These are phyloP conservation scores for Drechslerella stenobrocha DNA, from an alignment of 2,329 filamentous ascomycete genomes.

Conservation along the genomic window DNA sequence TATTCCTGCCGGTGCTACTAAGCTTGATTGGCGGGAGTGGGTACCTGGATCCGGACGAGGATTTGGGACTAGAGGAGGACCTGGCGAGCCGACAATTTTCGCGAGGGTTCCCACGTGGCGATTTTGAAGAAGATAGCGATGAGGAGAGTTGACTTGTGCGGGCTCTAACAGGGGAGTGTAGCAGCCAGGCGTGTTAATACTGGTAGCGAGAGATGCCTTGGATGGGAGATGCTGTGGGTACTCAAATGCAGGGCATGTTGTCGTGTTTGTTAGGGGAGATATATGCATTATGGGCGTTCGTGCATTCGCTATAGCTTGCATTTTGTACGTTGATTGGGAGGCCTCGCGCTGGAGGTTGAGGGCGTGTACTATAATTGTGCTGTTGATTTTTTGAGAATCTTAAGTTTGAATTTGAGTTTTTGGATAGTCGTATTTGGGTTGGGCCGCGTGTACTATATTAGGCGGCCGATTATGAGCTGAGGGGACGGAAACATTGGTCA, in stretches of 20 bases:
- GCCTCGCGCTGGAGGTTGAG: too few relatives aligned
- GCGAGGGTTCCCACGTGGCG: conserved; percentile 16
- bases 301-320: background rate
- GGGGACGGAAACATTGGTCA: too few relatives aligned
- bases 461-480: too few relatives aligned
- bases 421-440: too few relatives aligned
- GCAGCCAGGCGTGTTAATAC: conserved; percentile 24
- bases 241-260: too few relatives aligned
- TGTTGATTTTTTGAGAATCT: too few relatives aligned
- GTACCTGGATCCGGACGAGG: conserved; percentile 82
- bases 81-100: conserved; percentile 66
- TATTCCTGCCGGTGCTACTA: conserved; percentile 87
- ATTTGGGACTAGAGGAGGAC: conserved; percentile 87
- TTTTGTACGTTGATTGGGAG: conserved; percentile 5
- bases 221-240: background rate
- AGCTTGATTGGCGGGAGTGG: conserved; percentile 83
- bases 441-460: too few relatives aligned
- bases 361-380: too few relatives aligned
- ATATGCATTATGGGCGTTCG: conserved; percentile 8
- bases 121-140: conserved; percentile 39
- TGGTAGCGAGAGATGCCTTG: background rate
- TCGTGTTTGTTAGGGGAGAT: background rate
- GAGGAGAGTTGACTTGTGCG: conserved; percentile 41
- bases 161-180: conserved; percentile 36
- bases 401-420: too few relatives aligned